Conservation (phyloP, 768 basidiomycete species). For the Phlegmacium glaucopus region DNA sequence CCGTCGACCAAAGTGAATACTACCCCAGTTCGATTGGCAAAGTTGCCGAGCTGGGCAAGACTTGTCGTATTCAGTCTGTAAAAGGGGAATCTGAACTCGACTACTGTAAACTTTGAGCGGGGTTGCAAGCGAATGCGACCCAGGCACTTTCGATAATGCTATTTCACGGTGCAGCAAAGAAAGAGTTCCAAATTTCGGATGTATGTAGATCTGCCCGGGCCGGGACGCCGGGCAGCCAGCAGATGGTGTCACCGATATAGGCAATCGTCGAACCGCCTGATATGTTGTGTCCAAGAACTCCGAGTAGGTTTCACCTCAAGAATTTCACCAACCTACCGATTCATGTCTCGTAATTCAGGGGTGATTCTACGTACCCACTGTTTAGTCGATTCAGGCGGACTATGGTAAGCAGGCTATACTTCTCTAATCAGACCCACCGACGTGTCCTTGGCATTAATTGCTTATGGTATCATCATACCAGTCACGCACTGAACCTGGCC, state of each 20-base stretch:
- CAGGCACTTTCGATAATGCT: conserved; percentile 30
- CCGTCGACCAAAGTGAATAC: conserved; percentile 12
- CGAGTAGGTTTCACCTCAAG: too few species aligned
- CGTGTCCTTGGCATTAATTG: too few species aligned
- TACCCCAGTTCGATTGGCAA: conserved; percentile 14
- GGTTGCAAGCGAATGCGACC: conserved; percentile 36
- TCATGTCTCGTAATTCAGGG: too few species aligned
- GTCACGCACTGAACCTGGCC: too few species aligned
- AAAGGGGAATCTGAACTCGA: conserved; percentile 14
- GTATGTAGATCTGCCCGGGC: conserved; percentile 26
- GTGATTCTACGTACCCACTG: too few species aligned
- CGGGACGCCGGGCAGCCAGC: conserved; percentile 27
- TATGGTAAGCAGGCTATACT: too few species aligned
- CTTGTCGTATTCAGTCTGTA: conserved; percentile 14
- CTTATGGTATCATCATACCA: too few species aligned
- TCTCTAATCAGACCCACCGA: too few species aligned
- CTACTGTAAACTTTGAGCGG: conserved; percentile 25
- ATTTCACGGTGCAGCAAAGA: conserved; percentile 15
- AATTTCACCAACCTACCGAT: too few species aligned
- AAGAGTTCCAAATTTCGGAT: conserved; percentile 32
- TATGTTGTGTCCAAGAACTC: too few species aligned
- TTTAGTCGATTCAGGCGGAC: too few species aligned
- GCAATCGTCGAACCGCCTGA: neutral
- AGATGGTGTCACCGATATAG: neutral
- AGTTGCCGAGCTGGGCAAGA: conserved; percentile 15